Evolutionary conservation across 352 stramenopile species (phyloP), one percentile per base, ranked within the genome.

Genomic region (Phytophthora boehmeriae): DNA sequence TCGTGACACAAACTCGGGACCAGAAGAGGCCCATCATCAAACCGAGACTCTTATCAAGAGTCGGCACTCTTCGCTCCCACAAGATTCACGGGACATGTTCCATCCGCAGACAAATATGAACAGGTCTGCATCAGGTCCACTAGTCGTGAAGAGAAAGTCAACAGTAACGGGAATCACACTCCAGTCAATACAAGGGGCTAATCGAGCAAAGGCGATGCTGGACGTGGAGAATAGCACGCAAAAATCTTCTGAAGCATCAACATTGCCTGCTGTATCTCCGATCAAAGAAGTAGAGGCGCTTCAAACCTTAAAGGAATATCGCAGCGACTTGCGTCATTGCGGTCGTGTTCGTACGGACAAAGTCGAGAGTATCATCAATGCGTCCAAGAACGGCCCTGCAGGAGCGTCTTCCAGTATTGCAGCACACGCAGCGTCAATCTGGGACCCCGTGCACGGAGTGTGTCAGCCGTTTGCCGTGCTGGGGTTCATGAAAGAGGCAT

Each of bases 381-480:
- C 48, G 6, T 58, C 58, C 19, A 68, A 64, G 48, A 75, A 59
- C 53, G 51, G 34, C 5, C 25, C 32, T 1, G 17, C 42, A 10
- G 54, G 62, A 43, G 23, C 54, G 5, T n/a, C 54, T 0, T 55
- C 34, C 8, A 17, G 11, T n/a, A 13, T 17, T 5, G 22, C 34
- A 22, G 36, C 50, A 14, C 60, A 36, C 9, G 54, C 49, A n/a
- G 62, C 73, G 9, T 50, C 67, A 20, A 85, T 94, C 11, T 92
- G 85, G 85, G 86, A 78, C 17, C 85, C 85, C 1, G 66, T 92
- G 0, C 85, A 94, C 49, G 83, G 85, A 11, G 78, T 91, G 9
- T 90, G 78, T 8, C 80, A 91, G 45, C 85, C 85, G 11, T 94
- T 92, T 46, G 60, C 79, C 11, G 56, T 94, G 22, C 52, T 94